Evolutionary conservation across 208 protist species (phyloP), one percentile per base, ranked within the genome.

Genomic region (Trypanosoma scelopori): DNA sequence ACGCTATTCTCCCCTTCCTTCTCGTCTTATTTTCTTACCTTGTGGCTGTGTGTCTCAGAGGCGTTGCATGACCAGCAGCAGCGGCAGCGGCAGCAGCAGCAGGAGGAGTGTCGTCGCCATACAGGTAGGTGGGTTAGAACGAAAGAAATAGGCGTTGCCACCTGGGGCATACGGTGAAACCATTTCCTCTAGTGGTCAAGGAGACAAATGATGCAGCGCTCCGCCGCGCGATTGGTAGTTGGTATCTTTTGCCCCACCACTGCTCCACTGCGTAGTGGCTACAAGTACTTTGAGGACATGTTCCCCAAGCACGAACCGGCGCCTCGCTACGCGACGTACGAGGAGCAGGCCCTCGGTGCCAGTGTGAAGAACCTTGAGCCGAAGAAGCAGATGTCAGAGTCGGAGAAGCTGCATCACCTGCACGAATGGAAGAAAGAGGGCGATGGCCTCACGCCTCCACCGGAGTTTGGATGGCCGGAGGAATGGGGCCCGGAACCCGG

Each of bases 201-300:
- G 2, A 46, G 48, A 47, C 32, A 50, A 3, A 43, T 13, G 28
- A 67, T 68, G 43, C 43, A 41, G 13, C 25, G 16, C 20, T 64
- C 56, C 23, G 6, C n/a, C 0, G 5, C 18, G 18, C 37, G 28
- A 16, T 67, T 28, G n/a, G 39, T 61, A 15, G 32, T 37, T 37
- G 49, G 58, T 20, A 12, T 59, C 4, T 35, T 65, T 13, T 32
- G 27, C 25, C 27, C 48, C 30, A 57, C 65, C 15, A 42, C 1
- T 27, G 12, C 57, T 16, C 55, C 65, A n/a, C 35, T 67, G 18
- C 57, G 64, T 25, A 47, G 37, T 18, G 83, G 84, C 0, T 95
- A 95, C 63, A 86, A 79, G 42, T 95, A 85, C 60, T 95, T 95
- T 63, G 85, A 95, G 55, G 89, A 95, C 61, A 87, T 91, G 79